These are phyloP conservation scores for Pulveroboletus ravenelii DNA, from an alignment of 768 basidiomycete genomes.

Conservation along the genomic window DNA sequence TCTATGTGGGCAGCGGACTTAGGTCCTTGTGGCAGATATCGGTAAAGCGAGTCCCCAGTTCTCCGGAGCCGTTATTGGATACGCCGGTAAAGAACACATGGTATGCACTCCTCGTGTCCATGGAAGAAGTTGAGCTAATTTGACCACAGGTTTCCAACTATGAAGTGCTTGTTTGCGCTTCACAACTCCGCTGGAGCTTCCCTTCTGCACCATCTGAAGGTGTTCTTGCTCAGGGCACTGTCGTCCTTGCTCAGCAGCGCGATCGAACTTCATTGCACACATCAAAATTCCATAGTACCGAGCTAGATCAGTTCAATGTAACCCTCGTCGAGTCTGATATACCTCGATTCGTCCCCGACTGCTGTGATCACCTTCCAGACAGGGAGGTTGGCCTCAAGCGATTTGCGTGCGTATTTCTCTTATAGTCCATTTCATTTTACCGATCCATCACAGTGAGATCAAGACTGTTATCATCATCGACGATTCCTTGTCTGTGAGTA, in stretches of 20 bases:
- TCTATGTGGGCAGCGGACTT: not conserved
- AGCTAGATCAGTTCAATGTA: conserved; percentile 22
- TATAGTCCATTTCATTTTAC: not conserved
- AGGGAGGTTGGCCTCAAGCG: conserved; percentile 20
- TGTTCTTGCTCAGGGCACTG: conserved; percentile 24
- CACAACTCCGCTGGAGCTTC: conserved; percentile 31
- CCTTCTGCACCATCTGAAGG: conserved; percentile 8
- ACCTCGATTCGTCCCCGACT: conserved; percentile 22
- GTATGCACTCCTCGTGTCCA: conserved; percentile 15
- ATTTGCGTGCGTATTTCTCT: conserved; percentile 25
- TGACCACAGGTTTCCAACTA: conserved; percentile 26
- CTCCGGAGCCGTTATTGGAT: conserved; percentile 30
- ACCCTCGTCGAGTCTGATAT: conserved; percentile 28
- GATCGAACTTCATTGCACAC: not conserved
- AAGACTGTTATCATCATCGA: conserved; percentile 41
- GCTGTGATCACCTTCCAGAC: conserved; percentile 2
- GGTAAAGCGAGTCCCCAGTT: conserved; percentile 33
- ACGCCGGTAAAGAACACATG: conserved; percentile 31
- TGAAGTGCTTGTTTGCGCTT: conserved; percentile 35
- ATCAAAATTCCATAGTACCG: not conserved
- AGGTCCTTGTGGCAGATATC: conserved; percentile 22
- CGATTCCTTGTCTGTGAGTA: conserved; percentile 36
- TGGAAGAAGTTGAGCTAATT: not conserved
- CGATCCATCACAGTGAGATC: conserved; percentile 28
- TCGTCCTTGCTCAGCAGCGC: conserved; percentile 27